A percentile compares a stretch with the other conserved stretches of the same genome.
phyloP scores from a whole-genome alignment of 2,329 filamentous ascomycete genomes.

The Massarina eburnea region DNA sequence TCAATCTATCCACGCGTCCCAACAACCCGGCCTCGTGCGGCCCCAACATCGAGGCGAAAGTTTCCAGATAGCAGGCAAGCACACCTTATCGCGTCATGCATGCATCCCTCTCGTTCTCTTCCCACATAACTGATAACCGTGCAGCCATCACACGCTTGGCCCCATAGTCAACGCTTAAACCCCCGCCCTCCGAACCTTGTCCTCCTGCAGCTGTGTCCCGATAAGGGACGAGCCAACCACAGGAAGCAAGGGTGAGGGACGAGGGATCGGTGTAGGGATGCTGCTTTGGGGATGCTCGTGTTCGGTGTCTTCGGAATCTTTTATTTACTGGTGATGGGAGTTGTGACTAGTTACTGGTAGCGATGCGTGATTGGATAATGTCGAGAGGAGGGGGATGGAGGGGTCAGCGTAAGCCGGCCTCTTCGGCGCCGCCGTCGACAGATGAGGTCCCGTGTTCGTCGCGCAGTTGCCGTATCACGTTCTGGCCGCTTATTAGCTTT shows the following conservation, averaged over 20 bases:
- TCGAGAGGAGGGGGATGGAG: not conserved
- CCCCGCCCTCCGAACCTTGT: not conserved
- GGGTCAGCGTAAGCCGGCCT: conserved; percentile 24
- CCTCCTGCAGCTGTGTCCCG: not conserved
- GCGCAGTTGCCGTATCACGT: conserved; percentile 50
- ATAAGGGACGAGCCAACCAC: not conserved
- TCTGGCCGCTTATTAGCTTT: conserved; percentile 30
- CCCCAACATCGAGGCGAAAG: not conserved
- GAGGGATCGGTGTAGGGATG: no score
- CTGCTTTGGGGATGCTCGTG: not conserved
- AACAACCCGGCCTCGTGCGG: conserved; percentile 6
- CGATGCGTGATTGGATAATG: not conserved
- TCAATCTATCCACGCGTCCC: conserved; percentile 1
- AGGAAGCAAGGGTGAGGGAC: not conserved
- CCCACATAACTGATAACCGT: conserved; percentile 24
- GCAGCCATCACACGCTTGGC: conserved; percentile 21
- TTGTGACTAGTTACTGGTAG: no score
- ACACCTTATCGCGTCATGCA: conserved; percentile 15
- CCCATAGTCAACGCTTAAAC: no score
- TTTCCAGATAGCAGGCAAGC: conserved; percentile 3
- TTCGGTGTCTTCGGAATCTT: not conserved
- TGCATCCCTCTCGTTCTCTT: not conserved
- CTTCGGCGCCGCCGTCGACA: conserved; percentile 29
- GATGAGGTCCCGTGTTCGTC: conserved; percentile 42
- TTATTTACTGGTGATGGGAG: no score